Conservation (phyloP, 441 rosid species). For the Breynia disticha region DNA sequence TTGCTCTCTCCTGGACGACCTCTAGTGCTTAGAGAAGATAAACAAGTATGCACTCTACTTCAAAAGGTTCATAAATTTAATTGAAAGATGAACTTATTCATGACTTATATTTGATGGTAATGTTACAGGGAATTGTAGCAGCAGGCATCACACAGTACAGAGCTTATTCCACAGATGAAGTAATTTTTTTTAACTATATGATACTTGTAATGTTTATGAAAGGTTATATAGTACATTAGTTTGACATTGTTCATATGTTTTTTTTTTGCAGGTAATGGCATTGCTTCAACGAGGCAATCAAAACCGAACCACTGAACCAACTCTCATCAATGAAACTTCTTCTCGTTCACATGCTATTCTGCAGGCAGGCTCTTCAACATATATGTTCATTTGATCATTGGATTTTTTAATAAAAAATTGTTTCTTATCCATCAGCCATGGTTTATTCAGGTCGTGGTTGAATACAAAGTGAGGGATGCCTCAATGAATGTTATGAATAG, state of each 20-base stretch:
- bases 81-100: too few relatives aligned
- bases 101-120: slow-evolving; percentile 10
- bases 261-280: slow-evolving; percentile 66
- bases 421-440: background rate
- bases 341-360: slow-evolving; percentile 93
- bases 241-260: slow-evolving; percentile 11
- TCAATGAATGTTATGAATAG: slow-evolving; percentile 50
- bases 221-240: background rate
- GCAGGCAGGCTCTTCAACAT: slow-evolving; percentile 54
- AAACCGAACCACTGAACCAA: slow-evolving; percentile 91
- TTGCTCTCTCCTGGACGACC: slow-evolving; percentile 97
- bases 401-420: background rate
- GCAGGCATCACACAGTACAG: slow-evolving; percentile 89
- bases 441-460: slow-evolving; percentile 54
- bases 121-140: slow-evolving; percentile 67
- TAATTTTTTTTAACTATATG: slow-evolving; percentile 19
- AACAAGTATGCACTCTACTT: slow-evolving; percentile 46
- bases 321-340: slow-evolving; percentile 86
- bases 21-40: slow-evolving; percentile 84
- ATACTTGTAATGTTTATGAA: slow-evolving; percentile 1
- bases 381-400: background rate
- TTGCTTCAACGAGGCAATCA: slow-evolving; percentile 87
- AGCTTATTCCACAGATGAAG: slow-evolving; percentile 95
- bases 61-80: too few relatives aligned
- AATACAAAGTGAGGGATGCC: slow-evolving; percentile 58